A percentile compares a stretch with the other conserved stretches of the same genome.
Evolutionary conservation across 768 basidiomycete genomes (phyloP).

Genomic region (Flagelloscypha sp.): DNA sequence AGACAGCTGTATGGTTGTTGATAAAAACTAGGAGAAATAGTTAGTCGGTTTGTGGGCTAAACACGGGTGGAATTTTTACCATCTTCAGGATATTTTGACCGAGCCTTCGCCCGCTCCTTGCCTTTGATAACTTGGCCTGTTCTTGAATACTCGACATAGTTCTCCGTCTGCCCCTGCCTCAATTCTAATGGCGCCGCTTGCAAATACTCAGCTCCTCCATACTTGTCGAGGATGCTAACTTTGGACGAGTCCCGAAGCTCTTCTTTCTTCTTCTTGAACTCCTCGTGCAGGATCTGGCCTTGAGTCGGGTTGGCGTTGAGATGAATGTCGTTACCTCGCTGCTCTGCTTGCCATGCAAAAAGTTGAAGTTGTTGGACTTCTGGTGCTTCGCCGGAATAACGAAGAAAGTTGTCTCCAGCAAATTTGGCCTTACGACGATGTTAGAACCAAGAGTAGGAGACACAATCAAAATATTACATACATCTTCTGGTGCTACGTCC

Average conservation of each 20-base stretch:
- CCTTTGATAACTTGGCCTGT: slow-evolving; percentile 89
- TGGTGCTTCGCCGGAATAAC: slow-evolving; percentile 85
- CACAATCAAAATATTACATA: slow-evolving; percentile 28
- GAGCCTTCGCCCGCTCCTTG: slow-evolving; percentile 75
- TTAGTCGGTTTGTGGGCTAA: slow-evolving; percentile 7
- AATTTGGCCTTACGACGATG: slow-evolving; percentile 59
- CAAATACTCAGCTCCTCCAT: slow-evolving; percentile 91
- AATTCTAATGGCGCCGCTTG: slow-evolving; percentile 87
- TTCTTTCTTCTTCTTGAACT: slow-evolving; percentile 91
- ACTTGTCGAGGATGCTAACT: slow-evolving; percentile 83
- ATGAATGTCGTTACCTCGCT: slow-evolving; percentile 91
- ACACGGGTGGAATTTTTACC: slow-evolving; percentile 40
- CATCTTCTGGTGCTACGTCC: slow-evolving; percentile 79
- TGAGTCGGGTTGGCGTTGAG: slow-evolving; percentile 95
- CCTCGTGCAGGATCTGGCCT: slow-evolving; percentile 83
- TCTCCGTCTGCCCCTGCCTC: slow-evolving; percentile 90
- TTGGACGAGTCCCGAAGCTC: slow-evolving; percentile 82
- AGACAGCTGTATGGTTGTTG: slow-evolving; percentile 93
- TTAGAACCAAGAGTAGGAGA: slow-evolving; percentile 3
- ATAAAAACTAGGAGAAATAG: slow-evolving; percentile 50
- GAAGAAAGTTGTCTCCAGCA: slow-evolving; percentile 94
- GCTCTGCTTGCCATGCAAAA: slow-evolving; percentile 95
- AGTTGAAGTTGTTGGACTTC: slow-evolving; percentile 89
- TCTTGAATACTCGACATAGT: slow-evolving; percentile 95
- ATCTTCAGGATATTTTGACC: slow-evolving; percentile 95